Percentiles rank a stretch among this genome's conserved stretches.
Conservation (phyloP, 768 basidiomycete species). For the Terana coerulea region DNA sequence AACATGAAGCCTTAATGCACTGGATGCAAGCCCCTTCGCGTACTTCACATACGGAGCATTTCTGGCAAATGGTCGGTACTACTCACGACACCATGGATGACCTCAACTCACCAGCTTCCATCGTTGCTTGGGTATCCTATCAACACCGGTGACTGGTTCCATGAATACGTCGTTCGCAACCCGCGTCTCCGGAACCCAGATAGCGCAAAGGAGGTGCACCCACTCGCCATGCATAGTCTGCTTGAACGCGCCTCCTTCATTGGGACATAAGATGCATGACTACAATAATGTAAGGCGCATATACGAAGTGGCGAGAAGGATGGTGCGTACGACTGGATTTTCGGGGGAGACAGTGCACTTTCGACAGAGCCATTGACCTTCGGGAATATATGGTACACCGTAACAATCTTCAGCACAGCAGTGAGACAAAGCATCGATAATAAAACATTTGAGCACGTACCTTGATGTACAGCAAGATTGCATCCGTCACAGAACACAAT, state of each 20-base stretch:
- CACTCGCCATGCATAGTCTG: constrained; percentile 91
- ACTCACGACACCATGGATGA: neutral
- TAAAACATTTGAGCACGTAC: constrained; percentile 47
- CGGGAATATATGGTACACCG: constrained; percentile 98
- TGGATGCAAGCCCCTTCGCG: constrained; percentile 89
- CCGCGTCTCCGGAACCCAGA: constrained; percentile 94
- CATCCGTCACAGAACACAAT: constrained; percentile 99
- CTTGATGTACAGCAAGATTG: constrained; percentile 99
- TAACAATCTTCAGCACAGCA: constrained; percentile 73
- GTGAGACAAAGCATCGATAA: neutral
- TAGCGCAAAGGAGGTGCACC: constrained; percentile 95
- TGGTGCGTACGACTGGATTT: constrained; percentile 76
- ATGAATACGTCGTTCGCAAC: constrained; percentile 95
- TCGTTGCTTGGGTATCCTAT: constrained; percentile 81
- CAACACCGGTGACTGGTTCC: constrained; percentile 93
- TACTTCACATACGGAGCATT: constrained; percentile 60
- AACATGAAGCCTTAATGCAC: constrained; percentile 87
- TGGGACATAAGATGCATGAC: constrained; percentile 95
- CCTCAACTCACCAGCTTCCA: constrained; percentile 83
- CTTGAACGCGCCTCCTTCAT: constrained; percentile 97
- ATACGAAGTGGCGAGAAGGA: neutral
- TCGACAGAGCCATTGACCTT: constrained; percentile 98
- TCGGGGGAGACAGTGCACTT: constrained; percentile 99
- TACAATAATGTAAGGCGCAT: constrained; percentile 26
- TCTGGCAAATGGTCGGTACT: constrained; percentile 28